Evolutionary conservation across 768 basidiomycete genomes (phyloP).

Genomic region (Mycena maculata): DNA sequence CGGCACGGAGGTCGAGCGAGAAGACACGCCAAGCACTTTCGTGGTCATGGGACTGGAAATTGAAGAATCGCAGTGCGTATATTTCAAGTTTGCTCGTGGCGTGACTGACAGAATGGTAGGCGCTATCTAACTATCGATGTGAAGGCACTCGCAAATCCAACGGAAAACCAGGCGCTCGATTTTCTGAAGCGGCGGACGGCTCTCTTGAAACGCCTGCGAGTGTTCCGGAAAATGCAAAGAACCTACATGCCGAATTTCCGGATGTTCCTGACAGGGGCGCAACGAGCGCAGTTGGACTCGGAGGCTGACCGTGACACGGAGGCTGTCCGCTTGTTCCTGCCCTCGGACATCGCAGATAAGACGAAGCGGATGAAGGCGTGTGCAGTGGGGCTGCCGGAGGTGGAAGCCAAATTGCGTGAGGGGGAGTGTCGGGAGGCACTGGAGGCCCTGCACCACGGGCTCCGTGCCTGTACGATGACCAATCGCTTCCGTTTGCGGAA

Average conservation of each 20-base stretch:
- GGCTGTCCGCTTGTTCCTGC: neutral
- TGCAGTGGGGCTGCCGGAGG: neutral
- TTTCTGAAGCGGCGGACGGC: neutral
- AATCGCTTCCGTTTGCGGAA: slow-evolving; percentile 1
- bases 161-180: neutral
- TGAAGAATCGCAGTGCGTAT: neutral
- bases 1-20: neutral
- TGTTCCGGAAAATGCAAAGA: neutral
- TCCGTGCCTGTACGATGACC: neutral
- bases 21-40: neutral
- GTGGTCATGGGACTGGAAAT: neutral
- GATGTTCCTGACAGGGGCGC: neutral
- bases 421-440: neutral
- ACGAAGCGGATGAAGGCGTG: neutral
- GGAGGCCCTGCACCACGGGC: neutral
- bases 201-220: neutral
- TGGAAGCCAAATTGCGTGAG: neutral
- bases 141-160: neutral
- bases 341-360: neutral
- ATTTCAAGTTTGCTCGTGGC: neutral
- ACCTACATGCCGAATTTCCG: neutral
- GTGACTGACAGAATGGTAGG: neutral
- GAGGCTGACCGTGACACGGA: neutral
- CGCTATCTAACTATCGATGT: neutral
- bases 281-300: neutral